Conservation (phyloP, 2,329 filamentous ascomycete genomes). For the Verticillium nonalfalfae region DNA sequence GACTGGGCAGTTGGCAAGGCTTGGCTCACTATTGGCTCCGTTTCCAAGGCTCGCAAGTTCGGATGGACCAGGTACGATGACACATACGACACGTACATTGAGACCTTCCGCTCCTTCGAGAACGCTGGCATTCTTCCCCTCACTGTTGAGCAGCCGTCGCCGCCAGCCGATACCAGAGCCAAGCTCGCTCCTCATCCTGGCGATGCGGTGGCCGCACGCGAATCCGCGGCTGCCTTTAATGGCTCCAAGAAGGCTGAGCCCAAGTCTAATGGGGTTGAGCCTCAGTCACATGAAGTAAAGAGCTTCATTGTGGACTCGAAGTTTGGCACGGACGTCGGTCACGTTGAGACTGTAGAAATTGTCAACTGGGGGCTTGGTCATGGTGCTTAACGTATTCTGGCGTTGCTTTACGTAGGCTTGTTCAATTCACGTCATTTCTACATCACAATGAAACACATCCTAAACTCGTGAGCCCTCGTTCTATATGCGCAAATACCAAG, state of each 20-base stretch:
- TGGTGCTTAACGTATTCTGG: background rate
- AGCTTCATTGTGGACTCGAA: background rate
- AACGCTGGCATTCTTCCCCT: constrained; percentile 9
- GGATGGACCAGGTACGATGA: constrained; percentile 9
- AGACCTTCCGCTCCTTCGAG: constrained; percentile 9
- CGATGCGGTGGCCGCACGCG: background rate
- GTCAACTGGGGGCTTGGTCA: background rate
- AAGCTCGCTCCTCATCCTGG: background rate
- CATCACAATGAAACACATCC: background rate
- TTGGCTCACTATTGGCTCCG: constrained; percentile 6
- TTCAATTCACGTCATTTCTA: background rate
- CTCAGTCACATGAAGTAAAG: background rate
- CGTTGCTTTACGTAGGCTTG: background rate
- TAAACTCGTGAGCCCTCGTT: background rate
- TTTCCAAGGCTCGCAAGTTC: constrained; percentile 9
- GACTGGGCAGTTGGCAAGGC: constrained; percentile 9
- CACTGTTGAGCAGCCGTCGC: background rate
- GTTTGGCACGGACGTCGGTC: background rate
- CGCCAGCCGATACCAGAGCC: background rate
- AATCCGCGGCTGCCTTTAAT: background rate
- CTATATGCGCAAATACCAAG: background rate
- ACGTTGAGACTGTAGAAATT: background rate
- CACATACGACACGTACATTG: constrained; percentile 6
- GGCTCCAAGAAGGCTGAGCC: background rate
- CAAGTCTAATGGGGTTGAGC: background rate